These are phyloP conservation scores for Cyberlindnera veronae DNA, from an alignment of 805 yeast species.

Conservation along the genomic window DNA sequence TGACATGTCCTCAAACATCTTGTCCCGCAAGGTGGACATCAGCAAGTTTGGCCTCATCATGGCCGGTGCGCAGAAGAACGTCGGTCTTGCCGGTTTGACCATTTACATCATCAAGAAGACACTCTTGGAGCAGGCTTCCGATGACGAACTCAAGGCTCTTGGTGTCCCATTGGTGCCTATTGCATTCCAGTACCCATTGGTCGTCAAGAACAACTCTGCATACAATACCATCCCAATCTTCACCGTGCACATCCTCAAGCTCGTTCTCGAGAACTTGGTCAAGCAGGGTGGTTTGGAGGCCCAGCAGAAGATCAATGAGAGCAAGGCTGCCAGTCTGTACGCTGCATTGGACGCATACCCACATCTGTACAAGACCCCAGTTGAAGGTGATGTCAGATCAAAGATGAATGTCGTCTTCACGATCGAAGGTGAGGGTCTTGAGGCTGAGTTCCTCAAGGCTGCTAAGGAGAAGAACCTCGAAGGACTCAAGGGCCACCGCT, in stretches of 20 bases:
- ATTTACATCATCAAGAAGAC: slow-evolving; percentile 85
- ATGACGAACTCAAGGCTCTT: slow-evolving; percentile 52
- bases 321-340: slow-evolving; percentile 66
- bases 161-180: slow-evolving; percentile 83
- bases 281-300: slow-evolving; percentile 66
- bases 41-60: slow-evolving; percentile 82
- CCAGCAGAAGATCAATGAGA: slow-evolving; percentile 54
- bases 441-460: slow-evolving; percentile 62
- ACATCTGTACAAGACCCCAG: slow-evolving; percentile 63
- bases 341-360: slow-evolving; percentile 62
- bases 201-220: slow-evolving; percentile 84
- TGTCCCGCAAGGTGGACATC: slow-evolving; percentile 78
- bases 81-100: slow-evolving; percentile 94
- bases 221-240: slow-evolving; percentile 96
- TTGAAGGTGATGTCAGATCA: slow-evolving; percentile 62
- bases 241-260: slow-evolving; percentile 79
- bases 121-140: slow-evolving; percentile 63
- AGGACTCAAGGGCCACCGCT: slow-evolving; percentile 93
- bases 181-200: slow-evolving; percentile 83
- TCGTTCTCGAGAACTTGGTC: slow-evolving; percentile 65
- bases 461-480: slow-evolving; percentile 59
- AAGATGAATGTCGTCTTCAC: slow-evolving; percentile 94
- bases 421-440: slow-evolving; percentile 57
- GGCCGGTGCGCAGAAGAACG: slow-evolving; percentile 99
- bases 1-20: slow-evolving; percentile 91